phyloP scores from a whole-genome alignment of 2,329 filamentous ascomycete species.

The Colletotrichum phormii region DNA sequence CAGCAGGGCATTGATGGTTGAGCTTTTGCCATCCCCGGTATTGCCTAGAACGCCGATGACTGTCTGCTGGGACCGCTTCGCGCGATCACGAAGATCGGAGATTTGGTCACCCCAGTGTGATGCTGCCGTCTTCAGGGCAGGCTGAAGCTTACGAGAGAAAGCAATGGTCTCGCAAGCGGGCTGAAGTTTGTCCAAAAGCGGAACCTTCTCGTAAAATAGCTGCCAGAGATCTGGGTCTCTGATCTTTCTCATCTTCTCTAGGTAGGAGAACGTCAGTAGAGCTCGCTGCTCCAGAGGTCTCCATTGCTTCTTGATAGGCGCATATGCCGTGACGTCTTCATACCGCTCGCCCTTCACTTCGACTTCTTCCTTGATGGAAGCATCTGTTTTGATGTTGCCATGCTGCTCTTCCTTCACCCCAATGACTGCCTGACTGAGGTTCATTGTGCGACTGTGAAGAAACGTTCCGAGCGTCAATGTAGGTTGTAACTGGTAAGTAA shows the following conservation, averaged over 20 bases:
- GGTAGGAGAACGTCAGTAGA: not conserved
- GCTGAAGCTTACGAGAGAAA: not conserved
- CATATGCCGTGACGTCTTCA: not conserved
- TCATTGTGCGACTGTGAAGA: not conserved
- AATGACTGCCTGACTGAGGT: not conserved
- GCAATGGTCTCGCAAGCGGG: not conserved
- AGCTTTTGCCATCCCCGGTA: constrained; percentile 20
- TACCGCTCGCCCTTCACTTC: not conserved
- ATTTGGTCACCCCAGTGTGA: not conserved
- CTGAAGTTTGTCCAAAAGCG: constrained; percentile 4
- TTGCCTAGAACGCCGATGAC: constrained; percentile 15
- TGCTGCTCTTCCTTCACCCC: not conserved
- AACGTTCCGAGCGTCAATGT: not conserved
- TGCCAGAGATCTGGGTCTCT: constrained; percentile 15
- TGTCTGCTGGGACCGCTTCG: not conserved
- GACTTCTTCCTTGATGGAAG: not conserved
- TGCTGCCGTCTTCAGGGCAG: not conserved
- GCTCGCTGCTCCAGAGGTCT: too few species aligned
- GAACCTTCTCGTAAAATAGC: not conserved
- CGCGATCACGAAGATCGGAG: not conserved
- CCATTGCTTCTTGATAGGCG: too few species aligned
- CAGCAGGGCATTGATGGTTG: constrained; percentile 10
- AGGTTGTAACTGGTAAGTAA: too few species aligned
- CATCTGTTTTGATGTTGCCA: not conserved
- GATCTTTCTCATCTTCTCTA: not conserved